Evolutionary conservation across 306 rosid species (phyloP), one percentile per base, ranked within the genome.

Genomic region (Prunus dulcis): DNA sequence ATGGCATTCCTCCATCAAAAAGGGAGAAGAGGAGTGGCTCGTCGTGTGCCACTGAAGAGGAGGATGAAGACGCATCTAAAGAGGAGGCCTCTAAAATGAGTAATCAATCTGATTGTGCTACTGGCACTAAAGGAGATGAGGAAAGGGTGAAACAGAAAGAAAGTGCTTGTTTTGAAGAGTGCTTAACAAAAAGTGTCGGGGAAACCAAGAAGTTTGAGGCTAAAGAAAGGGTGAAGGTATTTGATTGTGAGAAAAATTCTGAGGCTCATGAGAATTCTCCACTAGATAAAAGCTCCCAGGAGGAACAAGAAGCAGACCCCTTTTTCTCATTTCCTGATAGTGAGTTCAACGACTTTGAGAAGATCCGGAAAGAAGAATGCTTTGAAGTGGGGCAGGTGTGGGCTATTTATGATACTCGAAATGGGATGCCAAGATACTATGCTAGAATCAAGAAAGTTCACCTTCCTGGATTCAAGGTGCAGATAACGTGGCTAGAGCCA

Each of bases 391-490:
- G 93, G 77, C 98, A 95, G 88, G 78, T 88, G 64, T 95, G 98
- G 98, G 95, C 97, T 80, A n/a, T 80, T 78, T 95, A 92, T 80
- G 97, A 92, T 76, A 69, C 71, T 63, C 1, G 23, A 58, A 91
- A 89, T 81, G 96, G 88, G 76, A 90, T 95, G 98, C 98, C 98
- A 64, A 90, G 97, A 85, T 89, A 81, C 89, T 95, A 92, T 78
- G 93, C 95, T 78, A 12, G 75, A 75, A 90, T 95, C 53, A 87
- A 41, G 81, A 88, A 83, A 85, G 90, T 90, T 64, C 30, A 79
- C 34, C 77, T 86, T 75, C 75, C 93, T 49, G 90, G 85, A 67
- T 92, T 90, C 86, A 88, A 85, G 91, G 38, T 95, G 87, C 79
- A 22, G 71, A 79, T 92, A 79, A 87, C 82, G 52, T 95, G 97